phyloP scores from a whole-genome alignment of 805 yeast species.

The Cyberlindnera petersonii region DNA sequence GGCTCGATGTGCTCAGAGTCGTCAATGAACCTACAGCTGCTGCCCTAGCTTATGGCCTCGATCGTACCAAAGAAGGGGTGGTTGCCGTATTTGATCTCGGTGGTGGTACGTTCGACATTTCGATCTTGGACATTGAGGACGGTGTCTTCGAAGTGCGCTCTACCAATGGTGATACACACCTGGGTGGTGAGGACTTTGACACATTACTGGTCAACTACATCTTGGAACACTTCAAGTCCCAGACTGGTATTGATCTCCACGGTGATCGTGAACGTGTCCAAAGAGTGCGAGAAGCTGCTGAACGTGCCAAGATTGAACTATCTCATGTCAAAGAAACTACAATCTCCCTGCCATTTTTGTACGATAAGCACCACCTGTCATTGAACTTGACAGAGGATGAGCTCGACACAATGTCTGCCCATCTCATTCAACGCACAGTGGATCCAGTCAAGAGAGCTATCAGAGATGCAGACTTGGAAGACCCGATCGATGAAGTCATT shows the following conservation, averaged over 20 bases:
- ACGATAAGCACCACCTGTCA: conserved; percentile 57
- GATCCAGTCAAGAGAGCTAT: conserved; percentile 73
- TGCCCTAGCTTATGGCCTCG: conserved; percentile 76
- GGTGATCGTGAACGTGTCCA: conserved; percentile 50
- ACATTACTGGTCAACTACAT: conserved; percentile 55
- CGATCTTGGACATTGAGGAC: conserved; percentile 71
- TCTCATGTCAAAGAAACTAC: conserved; percentile 61
- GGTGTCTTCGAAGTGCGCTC: conserved; percentile 81
- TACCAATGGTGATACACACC: conserved; percentile 79
- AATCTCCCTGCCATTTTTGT: conserved; percentile 67
- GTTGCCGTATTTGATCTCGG: conserved; percentile 68
- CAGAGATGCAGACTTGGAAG: conserved; percentile 65
- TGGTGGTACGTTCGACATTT: conserved; percentile 84
- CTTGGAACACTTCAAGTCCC: conserved; percentile 49
- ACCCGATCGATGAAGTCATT: conserved; percentile 69
- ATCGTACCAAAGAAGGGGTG: conserved; percentile 39
- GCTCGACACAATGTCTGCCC: conserved; percentile 62
- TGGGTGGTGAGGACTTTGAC: conserved; percentile 86
- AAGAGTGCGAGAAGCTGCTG: conserved; percentile 76
- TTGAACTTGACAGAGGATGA: conserved; percentile 59
- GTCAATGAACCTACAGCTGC: conserved; percentile 86
- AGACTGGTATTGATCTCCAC: conserved; percentile 32
- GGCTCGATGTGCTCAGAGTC: conserved; percentile 69
- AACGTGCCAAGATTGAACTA: conserved; percentile 68
- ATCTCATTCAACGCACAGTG: conserved; percentile 61